Evolutionary conservation across 495 filamentous ascomycete genomes (phyloP).

Genomic region (Neurospora sp.): DNA sequence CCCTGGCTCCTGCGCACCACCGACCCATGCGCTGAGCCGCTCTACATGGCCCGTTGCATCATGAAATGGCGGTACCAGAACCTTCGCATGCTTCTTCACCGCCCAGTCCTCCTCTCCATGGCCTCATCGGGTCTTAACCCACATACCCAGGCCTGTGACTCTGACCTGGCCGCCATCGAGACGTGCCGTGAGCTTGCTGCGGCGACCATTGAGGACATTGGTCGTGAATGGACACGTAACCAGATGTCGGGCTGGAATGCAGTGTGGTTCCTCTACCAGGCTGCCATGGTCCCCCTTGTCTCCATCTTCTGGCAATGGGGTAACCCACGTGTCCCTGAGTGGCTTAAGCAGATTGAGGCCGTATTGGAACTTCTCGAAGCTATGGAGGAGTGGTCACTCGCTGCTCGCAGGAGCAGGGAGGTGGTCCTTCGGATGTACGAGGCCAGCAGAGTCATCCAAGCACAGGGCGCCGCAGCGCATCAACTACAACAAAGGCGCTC

Average conservation of each 20-base stretch:
- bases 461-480: slow-evolving; percentile 23
- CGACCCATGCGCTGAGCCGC: slow-evolving; percentile 59
- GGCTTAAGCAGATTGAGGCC: slow-evolving; percentile 57
- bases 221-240: slow-evolving; percentile 55
- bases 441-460: slow-evolving; percentile 36
- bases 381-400: slow-evolving; percentile 60
- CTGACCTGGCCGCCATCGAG: slow-evolving; percentile 57
- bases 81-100: slow-evolving; percentile 69
- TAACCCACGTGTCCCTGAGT: slow-evolving; percentile 41
- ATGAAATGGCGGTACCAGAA: slow-evolving; percentile 80
- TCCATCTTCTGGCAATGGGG: slow-evolving; percentile 58
- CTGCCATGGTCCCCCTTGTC: slow-evolving; percentile 66
- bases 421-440: slow-evolving; percentile 62
- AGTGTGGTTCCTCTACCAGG: slow-evolving; percentile 76
- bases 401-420: slow-evolving; percentile 58
- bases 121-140: slow-evolving; percentile 53
- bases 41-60: slow-evolving; percentile 58
- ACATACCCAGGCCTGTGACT: slow-evolving; percentile 49
- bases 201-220: slow-evolving; percentile 61
- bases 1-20: slow-evolving; percentile 61
- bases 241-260: slow-evolving; percentile 76
- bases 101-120: slow-evolving; percentile 61
- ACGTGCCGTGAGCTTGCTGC: slow-evolving; percentile 60
- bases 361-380: slow-evolving; percentile 58
- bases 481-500: slow-evolving; percentile 8